phyloP scores from a whole-genome alignment of 176 grass and related monocot species.

The Triticum timopheevii region DNA sequence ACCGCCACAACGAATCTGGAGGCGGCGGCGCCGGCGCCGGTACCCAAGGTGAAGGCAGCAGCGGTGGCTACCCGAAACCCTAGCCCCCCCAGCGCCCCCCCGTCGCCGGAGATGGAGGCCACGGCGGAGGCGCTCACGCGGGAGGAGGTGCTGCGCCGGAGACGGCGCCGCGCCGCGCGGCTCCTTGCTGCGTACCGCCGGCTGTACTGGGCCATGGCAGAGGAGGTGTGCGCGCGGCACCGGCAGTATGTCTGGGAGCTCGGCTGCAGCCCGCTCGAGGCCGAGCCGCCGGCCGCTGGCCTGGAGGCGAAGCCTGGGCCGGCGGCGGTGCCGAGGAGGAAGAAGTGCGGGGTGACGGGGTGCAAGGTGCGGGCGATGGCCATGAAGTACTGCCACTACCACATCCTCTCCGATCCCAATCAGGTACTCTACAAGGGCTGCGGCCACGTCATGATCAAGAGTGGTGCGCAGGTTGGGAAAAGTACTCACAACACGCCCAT shows the following conservation, averaged over 20 bases:
- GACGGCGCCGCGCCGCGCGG: slow-evolving; percentile 34
- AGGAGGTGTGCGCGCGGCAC: slow-evolving; percentile 73
- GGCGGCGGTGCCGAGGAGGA: slow-evolving; percentile 33
- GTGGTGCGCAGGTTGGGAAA: slow-evolving; percentile 20
- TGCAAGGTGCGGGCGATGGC: slow-evolving; percentile 93
- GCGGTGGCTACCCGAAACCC: neutral
- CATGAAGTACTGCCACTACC: slow-evolving; percentile 72
- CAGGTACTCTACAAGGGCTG: slow-evolving; percentile 87
- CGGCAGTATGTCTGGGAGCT: slow-evolving; percentile 76
- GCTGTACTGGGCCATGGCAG: slow-evolving; percentile 72
- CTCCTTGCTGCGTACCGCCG: slow-evolving; percentile 48
- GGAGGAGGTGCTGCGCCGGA: slow-evolving; percentile 80
- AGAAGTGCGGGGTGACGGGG: slow-evolving; percentile 67
- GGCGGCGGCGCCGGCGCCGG: neutral
- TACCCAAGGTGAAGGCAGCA: neutral
- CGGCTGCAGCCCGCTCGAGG: slow-evolving; percentile 61
- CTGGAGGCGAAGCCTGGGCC: slow-evolving; percentile 18
- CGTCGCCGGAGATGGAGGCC: slow-evolving; percentile 35
- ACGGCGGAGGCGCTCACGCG: slow-evolving; percentile 62
- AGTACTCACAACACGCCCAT: slow-evolving; percentile 57
- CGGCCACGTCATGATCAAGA: slow-evolving; percentile 48
- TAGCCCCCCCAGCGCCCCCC: slow-evolving; percentile 3
- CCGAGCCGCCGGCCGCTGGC: slow-evolving; percentile 2
- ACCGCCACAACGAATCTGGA: neutral
- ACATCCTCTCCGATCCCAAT: slow-evolving; percentile 67